Evolutionary conservation across 805 yeast genomes (phyloP).

Genomic region (Hanseniaspora guilliermondii): DNA sequence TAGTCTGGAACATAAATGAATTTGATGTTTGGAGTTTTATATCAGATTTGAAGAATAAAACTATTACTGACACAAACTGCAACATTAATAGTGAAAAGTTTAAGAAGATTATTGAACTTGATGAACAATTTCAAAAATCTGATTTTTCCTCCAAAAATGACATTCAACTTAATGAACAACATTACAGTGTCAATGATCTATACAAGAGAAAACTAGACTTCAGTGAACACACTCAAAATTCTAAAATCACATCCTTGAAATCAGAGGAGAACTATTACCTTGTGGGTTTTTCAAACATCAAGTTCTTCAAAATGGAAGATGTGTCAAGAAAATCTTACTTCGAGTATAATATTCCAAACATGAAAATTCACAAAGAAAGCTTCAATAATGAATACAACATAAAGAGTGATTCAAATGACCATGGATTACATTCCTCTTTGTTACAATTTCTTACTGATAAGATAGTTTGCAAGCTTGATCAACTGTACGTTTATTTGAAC

Average conservation of each 20-base stretch:
- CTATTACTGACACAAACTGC: neutral
- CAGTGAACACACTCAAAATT: neutral
- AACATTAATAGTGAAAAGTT: constrained; percentile 11
- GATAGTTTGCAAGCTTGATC: constrained; percentile 1
- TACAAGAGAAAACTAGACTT: neutral
- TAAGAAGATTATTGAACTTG: neutral
- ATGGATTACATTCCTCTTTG: neutral
- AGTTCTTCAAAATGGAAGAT: constrained; percentile 9
- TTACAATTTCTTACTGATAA: neutral
- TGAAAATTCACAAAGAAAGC: neutral
- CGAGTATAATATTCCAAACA: neutral
- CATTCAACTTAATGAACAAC: neutral
- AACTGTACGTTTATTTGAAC: neutral
- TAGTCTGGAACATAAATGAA: constrained; percentile 9
- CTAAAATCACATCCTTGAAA: neutral
- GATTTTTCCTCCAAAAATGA: neutral
- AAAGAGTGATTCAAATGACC: neutral
- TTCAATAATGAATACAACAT: neutral
- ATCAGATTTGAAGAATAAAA: constrained; percentile 3
- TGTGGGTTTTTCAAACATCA: constrained; percentile 2
- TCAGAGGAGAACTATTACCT: neutral
- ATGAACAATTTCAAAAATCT: neutral
- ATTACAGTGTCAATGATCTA: neutral
- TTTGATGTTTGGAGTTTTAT: constrained; percentile 4
- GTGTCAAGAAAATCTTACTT: constrained; percentile 1